These are phyloP conservation scores for Mangifera indica DNA, from an alignment of 345 rosid species.

Conservation along the genomic window DNA sequence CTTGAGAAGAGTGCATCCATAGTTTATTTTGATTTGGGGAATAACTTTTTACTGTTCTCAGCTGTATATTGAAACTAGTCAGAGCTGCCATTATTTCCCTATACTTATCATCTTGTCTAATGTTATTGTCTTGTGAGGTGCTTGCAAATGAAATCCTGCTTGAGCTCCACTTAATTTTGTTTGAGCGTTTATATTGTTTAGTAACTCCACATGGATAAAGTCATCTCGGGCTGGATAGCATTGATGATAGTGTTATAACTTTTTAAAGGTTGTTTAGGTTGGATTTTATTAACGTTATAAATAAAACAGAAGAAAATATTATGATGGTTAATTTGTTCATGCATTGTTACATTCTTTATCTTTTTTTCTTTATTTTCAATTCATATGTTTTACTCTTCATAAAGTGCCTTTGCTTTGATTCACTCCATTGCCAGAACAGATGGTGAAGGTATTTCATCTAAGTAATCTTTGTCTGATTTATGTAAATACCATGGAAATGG, in stretches of 20 bases:
- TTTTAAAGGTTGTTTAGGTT: not conserved
- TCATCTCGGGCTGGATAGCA: not conserved
- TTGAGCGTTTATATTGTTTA: not conserved
- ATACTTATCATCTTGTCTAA: too few species aligned
- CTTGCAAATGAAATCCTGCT: not conserved
- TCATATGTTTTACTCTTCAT: not conserved
- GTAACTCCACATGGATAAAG: not conserved
- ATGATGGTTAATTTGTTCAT: not conserved
- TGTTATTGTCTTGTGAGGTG: not conserved
- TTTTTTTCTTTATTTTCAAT: not conserved
- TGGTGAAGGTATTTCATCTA: not conserved
- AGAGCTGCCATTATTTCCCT: not conserved
- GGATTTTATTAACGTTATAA: not conserved
- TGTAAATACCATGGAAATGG: not conserved
- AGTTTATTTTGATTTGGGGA: not conserved
- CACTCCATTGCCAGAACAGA: not conserved
- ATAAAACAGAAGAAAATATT: not conserved
- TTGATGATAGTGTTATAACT: not conserved
- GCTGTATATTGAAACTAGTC: not conserved
- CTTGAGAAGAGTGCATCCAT: not conserved
- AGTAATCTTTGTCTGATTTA: not conserved
- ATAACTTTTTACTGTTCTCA: not conserved
- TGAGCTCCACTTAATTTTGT: not conserved
- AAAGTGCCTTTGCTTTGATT: not conserved
- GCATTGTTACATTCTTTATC: not conserved